Evolutionary conservation across 192 early-diverging fungal species (phyloP).

Genomic region (Backusella tarrabulga): DNA sequence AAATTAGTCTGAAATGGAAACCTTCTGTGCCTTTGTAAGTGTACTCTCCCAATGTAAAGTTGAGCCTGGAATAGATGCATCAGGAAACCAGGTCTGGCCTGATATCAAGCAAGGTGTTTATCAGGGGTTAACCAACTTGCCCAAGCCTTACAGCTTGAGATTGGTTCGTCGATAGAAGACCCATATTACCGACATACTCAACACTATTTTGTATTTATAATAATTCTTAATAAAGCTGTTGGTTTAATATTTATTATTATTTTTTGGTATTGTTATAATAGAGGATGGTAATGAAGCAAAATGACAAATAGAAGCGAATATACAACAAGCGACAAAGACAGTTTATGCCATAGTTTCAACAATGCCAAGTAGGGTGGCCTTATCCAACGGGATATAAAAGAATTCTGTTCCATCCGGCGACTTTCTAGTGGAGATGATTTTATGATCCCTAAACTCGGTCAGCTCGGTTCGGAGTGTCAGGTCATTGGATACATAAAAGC

Average conservation of each 20-base stretch:
- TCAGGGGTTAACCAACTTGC: not conserved
- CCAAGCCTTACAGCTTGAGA: not conserved
- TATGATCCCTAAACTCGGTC: conserved; percentile 92
- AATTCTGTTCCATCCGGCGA: conserved; percentile 63
- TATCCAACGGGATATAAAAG: conserved; percentile 72
- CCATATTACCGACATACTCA: too few species aligned
- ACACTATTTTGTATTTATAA: too few species aligned
- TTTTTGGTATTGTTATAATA: not conserved
- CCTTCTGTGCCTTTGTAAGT: not conserved
- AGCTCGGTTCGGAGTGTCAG: conserved; percentile 87
- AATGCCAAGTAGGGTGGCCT: conserved; percentile 59
- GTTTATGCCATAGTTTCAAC: conserved; percentile 58
- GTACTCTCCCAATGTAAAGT: not conserved
- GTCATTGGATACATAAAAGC: conserved; percentile 81
- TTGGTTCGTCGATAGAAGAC: not conserved
- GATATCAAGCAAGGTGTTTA: not conserved
- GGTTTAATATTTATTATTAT: too few species aligned
- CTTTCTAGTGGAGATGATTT: conserved; percentile 71
- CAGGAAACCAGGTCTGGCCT: not conserved
- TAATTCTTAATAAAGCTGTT: too few species aligned
- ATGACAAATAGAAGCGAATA: not conserved
- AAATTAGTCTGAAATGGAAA: not conserved
- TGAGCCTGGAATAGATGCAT: not conserved
- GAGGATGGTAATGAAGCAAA: too few species aligned
- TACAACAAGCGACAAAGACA: not conserved